Base-by-base conservation (phyloP, 371 early-diverging fungal species). In the Choanephora cucurbitarum region DNA sequence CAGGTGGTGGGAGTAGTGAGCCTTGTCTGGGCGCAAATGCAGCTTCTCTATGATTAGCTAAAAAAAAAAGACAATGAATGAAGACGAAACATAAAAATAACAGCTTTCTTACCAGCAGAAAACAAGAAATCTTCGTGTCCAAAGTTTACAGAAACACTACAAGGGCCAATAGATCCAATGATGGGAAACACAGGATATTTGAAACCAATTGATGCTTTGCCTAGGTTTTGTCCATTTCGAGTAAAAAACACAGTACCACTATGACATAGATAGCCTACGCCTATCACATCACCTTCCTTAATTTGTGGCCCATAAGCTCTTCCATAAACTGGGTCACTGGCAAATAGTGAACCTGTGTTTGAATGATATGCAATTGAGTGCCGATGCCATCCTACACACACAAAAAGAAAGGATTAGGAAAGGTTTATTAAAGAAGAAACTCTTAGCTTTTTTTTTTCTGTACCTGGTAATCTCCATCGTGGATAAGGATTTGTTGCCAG, bases 201-300 rank as follows among this genome's bases (percentile, higher is more conserved):
- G 48, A 74, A 74, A 7, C 82, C 82, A 31, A 75, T 75, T 9
- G 69, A 72, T 32, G 82, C 80, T 53, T 77, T 79, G 22, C 77
- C 80, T 22, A 80, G 52, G 51, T 76, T 75, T 40, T 77, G 79
- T 33, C 90, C 90, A 58, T 90, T 89, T 22, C 84, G 75, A 15
- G 90, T 89, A 42, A 90, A 90, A 64, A 87, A 88, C 7, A 89
- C 77, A 2, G 81, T 76, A 44, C 88, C 84, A 50, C 81, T 77
- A 52, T 79, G 79, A 39, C 79, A 80, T 44, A 85, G 72, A 56
- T 81, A 85, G 10, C 90, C 89, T 28, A 88, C 77, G 24, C 90
- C 90, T 33, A 90, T 72, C 0, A 87, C 86, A 64, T 89, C 90
- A 14, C 88, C 89, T 57, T 81, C 79, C 50, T 73, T 72, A 41